Evolutionary conservation across 2,329 filamentous ascomycete species (phyloP), one percentile per base, ranked within the genome.

Genomic region (Escovopsis sp.): DNA sequence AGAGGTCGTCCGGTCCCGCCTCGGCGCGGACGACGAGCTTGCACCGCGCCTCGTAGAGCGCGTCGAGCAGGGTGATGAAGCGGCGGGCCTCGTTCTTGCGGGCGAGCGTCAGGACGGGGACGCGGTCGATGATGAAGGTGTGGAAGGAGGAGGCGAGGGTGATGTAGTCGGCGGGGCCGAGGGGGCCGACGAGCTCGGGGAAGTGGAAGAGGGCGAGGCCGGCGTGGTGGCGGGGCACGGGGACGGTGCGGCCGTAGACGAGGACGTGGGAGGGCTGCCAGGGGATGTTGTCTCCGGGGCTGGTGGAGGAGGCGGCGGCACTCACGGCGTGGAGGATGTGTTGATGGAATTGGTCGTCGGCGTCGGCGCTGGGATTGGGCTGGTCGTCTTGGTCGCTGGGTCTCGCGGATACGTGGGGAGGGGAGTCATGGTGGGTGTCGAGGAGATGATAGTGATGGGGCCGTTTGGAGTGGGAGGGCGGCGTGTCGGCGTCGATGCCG

Each of bases 121-220:
- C 65, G 15, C 74, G 58, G 44, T 79, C 77, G 32, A 88, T 62
- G 49, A 88, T 72, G 41, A 88, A 68, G 0, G 82, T 87, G 54
- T 87, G 80, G 52, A 78, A 88, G 13, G 71, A 79, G 2, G 80
- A 86, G 1, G 82, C 80, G 51, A 90, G 70, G 1, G 79, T 80
- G 36, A 87, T 80, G 56, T 87, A 90, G 58, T 90, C 83, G 19
- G 83, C 83, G 1, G 82, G 81, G 0, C 83, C 83, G 31, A 86
- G 74, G 2, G 65, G 63, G 5, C 67, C 66, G 39, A 81, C 84
- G 2, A 88, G 67, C 26, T 79, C 68, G 12, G 63, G 48, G 46
- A 88, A 90, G 9, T 70, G 68, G 70, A 79, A 85, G 36, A 66
- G 65, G 0, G 74, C 68, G 1, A 70, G 57, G 14, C 76, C 73